These are phyloP conservation scores for Metarhizium anisopliae DNA, from an alignment of 2,329 filamentous ascomycete genomes.

Conservation along the genomic window DNA sequence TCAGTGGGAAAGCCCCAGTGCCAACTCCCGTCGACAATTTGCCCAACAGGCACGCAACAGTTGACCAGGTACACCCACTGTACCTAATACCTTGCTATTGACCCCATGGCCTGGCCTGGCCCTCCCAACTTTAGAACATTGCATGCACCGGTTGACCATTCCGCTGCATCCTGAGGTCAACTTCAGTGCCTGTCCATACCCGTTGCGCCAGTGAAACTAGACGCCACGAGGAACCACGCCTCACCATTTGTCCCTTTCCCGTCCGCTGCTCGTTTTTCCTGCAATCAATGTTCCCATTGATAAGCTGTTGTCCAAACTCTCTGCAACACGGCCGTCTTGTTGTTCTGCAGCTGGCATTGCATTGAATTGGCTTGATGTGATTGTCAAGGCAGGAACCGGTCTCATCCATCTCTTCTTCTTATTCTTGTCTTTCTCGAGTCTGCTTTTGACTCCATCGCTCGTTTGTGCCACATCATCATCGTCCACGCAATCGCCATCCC, in stretches of 20 bases:
- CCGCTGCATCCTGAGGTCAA: too few species aligned
- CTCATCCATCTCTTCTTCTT: neutral
- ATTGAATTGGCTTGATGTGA: neutral
- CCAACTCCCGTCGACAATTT: too few species aligned
- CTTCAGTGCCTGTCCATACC: too few species aligned
- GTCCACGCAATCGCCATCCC: constrained; percentile 2
- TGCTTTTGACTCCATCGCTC: neutral
- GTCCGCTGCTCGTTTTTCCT: too few species aligned
- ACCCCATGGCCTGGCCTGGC: too few species aligned
- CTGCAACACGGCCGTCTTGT: neutral
- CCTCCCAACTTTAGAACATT: too few species aligned
- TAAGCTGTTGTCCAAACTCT: neutral
- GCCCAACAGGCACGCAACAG: too few species aligned
- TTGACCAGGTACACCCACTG: too few species aligned
- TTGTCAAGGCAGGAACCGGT: neutral
- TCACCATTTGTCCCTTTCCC: neutral
- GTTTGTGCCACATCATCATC: constrained; percentile 3
- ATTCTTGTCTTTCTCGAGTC: neutral
- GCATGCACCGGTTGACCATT: too few species aligned
- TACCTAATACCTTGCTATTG: too few species aligned
- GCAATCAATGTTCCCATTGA: too few species aligned
- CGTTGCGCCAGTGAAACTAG: neutral
- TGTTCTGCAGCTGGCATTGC: constrained; percentile 1
- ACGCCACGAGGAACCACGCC: neutral
- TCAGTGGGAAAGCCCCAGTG: too few species aligned